These are phyloP conservation scores for Zygotorulaspora danielsina DNA, from an alignment of 805 yeast species.

Conservation along the genomic window DNA sequence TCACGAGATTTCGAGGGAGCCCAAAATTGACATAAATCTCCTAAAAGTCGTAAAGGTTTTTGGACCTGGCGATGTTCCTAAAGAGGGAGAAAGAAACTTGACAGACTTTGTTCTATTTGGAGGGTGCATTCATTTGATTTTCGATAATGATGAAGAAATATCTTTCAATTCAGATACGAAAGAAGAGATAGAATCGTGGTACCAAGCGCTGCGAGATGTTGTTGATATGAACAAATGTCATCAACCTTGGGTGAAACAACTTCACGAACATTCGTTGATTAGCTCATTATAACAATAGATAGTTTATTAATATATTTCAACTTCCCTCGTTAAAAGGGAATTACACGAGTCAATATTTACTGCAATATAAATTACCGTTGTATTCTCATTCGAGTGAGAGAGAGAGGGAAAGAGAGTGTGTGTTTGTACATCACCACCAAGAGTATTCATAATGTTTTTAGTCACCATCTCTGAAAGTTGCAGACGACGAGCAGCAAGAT, in stretches of 20 bases:
- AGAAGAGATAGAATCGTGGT: constrained; percentile 63
- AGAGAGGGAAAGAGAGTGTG: too few relatives aligned
- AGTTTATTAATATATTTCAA: background rate
- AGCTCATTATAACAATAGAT: constrained; percentile 1
- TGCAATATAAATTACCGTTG: too few relatives aligned
- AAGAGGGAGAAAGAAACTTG: constrained; percentile 48
- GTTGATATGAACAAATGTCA: constrained; percentile 53
- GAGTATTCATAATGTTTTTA: too few relatives aligned
- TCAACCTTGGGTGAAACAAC: constrained; percentile 57
- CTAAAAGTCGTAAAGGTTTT: constrained; percentile 51
- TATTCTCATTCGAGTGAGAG: too few relatives aligned
- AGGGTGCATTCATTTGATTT: constrained; percentile 69
- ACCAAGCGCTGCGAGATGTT: constrained; percentile 50
- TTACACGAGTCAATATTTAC: too few relatives aligned
- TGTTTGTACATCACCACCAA: too few relatives aligned
- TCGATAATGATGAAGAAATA: constrained; percentile 75
- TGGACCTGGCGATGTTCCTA: constrained; percentile 32
- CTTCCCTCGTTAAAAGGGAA: too few relatives aligned
- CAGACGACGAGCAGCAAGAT: too few relatives aligned
- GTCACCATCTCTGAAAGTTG: too few relatives aligned
- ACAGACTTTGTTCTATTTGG: constrained; percentile 67
- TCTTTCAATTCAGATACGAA: constrained; percentile 79
- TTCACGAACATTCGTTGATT: constrained; percentile 22
- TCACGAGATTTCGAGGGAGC: constrained; percentile 61
- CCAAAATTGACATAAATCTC: constrained; percentile 73